phyloP scores from a whole-genome alignment of 768 basidiomycete genomes.

The Naganishia friedmannii region DNA sequence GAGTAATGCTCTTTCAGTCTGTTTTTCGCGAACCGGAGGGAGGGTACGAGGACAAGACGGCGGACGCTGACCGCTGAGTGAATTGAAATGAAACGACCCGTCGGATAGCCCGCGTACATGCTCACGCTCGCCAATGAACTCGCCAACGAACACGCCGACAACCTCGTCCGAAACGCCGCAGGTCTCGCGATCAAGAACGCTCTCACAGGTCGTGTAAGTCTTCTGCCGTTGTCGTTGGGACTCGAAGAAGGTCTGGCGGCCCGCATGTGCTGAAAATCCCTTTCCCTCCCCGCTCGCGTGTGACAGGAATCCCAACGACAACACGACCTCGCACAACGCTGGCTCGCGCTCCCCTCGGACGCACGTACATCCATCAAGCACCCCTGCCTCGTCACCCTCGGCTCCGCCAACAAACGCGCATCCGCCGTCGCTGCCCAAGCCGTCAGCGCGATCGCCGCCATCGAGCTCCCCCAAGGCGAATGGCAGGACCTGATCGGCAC shows the following conservation, averaged over 20 bases:
- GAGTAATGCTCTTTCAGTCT: no score
- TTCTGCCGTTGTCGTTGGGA: constrained; percentile 11
- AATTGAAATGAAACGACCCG: no score
- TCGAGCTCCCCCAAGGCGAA: constrained; percentile 81
- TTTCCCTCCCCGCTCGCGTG: constrained; percentile 67
- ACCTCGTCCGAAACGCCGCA: constrained; percentile 88
- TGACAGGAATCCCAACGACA: constrained; percentile 47
- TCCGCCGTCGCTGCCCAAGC: constrained; percentile 88
- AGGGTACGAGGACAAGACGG: no score
- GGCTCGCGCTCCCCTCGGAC: constrained; percentile 71
- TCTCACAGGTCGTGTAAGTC: constrained; percentile 77
- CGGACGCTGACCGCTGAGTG: no score
- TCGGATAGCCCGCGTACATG: constrained; percentile 79
- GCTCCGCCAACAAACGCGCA: constrained; percentile 66
- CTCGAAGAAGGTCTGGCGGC: no score
- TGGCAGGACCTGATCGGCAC: constrained; percentile 89
- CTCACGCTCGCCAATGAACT: constrained; percentile 81
- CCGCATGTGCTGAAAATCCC: constrained; percentile 28
- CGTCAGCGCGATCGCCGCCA: constrained; percentile 86
- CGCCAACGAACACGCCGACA: constrained; percentile 66
- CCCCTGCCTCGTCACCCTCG: constrained; percentile 66
- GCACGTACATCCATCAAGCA: constrained; percentile 71
- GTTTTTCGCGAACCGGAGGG: no score
- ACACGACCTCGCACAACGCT: constrained; percentile 70
- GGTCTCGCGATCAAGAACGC: constrained; percentile 96